phyloP scores from a whole-genome alignment of 2,329 filamentous ascomycete genomes.

The Epichloe sibirici region DNA sequence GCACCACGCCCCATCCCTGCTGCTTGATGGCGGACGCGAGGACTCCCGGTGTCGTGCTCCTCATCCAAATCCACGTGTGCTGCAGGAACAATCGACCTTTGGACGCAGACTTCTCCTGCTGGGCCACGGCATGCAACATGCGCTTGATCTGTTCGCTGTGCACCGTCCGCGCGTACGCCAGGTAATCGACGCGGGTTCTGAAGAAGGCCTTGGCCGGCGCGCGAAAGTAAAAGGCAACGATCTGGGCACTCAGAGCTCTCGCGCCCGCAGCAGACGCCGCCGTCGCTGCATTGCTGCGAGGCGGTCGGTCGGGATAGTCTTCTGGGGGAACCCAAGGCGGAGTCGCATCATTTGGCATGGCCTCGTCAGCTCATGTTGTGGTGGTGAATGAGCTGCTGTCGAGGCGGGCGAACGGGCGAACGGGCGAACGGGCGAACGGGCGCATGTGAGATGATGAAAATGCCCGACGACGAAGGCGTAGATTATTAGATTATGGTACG shows the following conservation, averaged over 20 bases:
- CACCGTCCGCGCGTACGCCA: conserved; percentile 43
- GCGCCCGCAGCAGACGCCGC: conserved; percentile 79
- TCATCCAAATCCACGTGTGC: conserved; percentile 37
- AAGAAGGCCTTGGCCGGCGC: conserved; percentile 91
- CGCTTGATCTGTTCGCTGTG: conserved; percentile 33
- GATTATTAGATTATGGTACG: no score
- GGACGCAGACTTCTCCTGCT: conserved; percentile 21
- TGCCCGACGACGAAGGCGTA: no score
- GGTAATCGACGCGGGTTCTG: conserved; percentile 76
- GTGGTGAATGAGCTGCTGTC: background rate
- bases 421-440: no score
- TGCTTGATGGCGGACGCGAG: conserved; percentile 53
- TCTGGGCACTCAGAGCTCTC: conserved; percentile 69
- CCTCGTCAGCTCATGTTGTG: conserved; percentile 19
- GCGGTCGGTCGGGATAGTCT: conserved; percentile 31
- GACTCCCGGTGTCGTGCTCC: conserved; percentile 57
- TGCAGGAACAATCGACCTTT: conserved; percentile 20
- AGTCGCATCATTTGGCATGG: conserved; percentile 21
- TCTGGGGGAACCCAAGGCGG: conserved; percentile 20
- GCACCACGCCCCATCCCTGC: conserved; percentile 64
- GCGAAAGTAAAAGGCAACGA: conserved; percentile 83
- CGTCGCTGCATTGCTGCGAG: conserved; percentile 43
- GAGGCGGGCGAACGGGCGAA: no score
- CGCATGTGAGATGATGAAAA: no score
- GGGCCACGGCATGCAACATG: conserved; percentile 24